Evolutionary conservation across 108 stramenopile species (phyloP).

Genomic region (Pelagomonas calceolata): DNA sequence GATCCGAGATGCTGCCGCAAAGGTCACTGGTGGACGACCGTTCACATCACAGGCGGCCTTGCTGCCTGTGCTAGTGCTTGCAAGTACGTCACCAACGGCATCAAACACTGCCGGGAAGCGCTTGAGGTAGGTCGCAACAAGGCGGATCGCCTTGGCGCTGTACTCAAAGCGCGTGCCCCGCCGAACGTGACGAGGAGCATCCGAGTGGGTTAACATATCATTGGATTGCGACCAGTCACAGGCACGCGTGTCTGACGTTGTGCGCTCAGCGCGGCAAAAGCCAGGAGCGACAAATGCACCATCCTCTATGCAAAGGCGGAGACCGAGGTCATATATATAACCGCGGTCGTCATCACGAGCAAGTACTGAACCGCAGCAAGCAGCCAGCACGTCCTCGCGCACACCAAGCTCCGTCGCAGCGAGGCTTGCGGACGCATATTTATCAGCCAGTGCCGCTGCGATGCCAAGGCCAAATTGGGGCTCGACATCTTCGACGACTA

Average conservation of each 20-base stretch:
- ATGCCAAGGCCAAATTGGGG: slow-evolving; percentile 80
- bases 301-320: background rate
- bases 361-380: background rate
- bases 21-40: background rate
- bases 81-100: slow-evolving; percentile 11
- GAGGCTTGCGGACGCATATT: slow-evolving; percentile 49
- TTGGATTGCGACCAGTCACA: background rate
- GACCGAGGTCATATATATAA: background rate
- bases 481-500: slow-evolving; percentile 65
- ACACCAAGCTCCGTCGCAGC: background rate
- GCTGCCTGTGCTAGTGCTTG: no score
- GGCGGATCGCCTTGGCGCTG: slow-evolving; percentile 71
- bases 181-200: no score
- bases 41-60: background rate
- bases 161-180: slow-evolving; percentile 81
- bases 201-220: no score
- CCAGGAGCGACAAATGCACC: background rate
- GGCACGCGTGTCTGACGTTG: background rate
- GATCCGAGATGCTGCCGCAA: background rate
- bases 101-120: slow-evolving; percentile 79
- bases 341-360: background rate
- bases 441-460: slow-evolving; percentile 64
- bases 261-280: background rate
- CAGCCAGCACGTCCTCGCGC: background rate
- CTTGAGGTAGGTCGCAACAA: slow-evolving; percentile 73